A percentile compares a stretch with the other conserved stretches of the same genome.
Evolutionary conservation across 768 basidiomycete species (phyloP).

Genomic region (Tricholoma terreum): DNA sequence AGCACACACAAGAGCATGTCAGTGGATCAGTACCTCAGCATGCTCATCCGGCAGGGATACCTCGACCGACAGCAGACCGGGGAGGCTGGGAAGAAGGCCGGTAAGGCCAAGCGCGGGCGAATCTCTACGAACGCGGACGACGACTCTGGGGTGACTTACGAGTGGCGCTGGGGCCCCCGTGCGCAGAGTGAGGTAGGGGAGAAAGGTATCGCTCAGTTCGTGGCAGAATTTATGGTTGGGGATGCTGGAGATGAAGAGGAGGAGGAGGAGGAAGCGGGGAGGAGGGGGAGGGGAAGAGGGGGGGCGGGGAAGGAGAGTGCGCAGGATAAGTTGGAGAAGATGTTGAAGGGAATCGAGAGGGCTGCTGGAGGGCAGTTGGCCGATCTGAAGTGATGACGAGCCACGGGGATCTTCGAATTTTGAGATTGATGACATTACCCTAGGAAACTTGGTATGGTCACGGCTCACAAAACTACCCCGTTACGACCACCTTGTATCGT

Average conservation of each 20-base stretch:
- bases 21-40: slow-evolving; percentile 64
- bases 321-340: slow-evolving; percentile 39
- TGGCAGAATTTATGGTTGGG: slow-evolving; percentile 76
- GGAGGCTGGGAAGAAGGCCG: slow-evolving; percentile 34
- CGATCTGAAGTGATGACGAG: slow-evolving; percentile 30
- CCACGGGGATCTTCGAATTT: neutral
- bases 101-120: slow-evolving; percentile 52
- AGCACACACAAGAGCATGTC: slow-evolving; percentile 49
- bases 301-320: slow-evolving; percentile 22
- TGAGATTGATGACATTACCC: too few relatives aligned
- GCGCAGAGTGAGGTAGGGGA: slow-evolving; percentile 85
- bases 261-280: slow-evolving; percentile 26
- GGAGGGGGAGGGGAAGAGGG: slow-evolving; percentile 10
- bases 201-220: slow-evolving; percentile 65
- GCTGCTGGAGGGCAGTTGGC: slow-evolving; percentile 60
- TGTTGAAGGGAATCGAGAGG: slow-evolving; percentile 55
- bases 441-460: too few relatives aligned
- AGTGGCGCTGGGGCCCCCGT: slow-evolving; percentile 87
- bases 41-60: slow-evolving; percentile 69
- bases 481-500: too few relatives aligned
- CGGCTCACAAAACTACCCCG: too few relatives aligned
- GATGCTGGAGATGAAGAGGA: slow-evolving; percentile 35
- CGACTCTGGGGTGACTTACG: slow-evolving; percentile 43
- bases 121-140: slow-evolving; percentile 39
- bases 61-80: slow-evolving; percentile 65